Conservation (phyloP, 257 asterid genomes). For the Nicotiana knightiana region DNA sequence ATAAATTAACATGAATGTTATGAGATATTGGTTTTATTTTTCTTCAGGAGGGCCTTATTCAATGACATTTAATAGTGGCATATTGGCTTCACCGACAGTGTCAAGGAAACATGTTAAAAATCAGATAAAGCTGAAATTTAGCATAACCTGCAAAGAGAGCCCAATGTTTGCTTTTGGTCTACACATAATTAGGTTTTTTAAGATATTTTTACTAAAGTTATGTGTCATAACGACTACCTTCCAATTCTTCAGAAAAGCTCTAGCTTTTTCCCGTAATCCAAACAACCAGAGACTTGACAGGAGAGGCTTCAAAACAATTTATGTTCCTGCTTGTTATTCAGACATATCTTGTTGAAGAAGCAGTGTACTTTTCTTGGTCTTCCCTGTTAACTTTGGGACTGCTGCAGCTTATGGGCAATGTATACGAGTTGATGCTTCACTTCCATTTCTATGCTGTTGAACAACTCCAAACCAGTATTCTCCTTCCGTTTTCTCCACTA, state of each 20-base stretch:
- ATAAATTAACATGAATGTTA: background rate
- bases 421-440: too few species aligned
- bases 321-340: background rate
- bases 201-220: background rate
- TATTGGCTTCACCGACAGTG: background rate
- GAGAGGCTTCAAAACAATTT: background rate
- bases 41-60: background rate
- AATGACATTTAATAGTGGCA: background rate
- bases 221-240: background rate
- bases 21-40: background rate
- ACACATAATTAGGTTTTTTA: background rate
- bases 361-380: background rate
- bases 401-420: too few species aligned
- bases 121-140: background rate
- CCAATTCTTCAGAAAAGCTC: too few species aligned
- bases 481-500: too few species aligned
- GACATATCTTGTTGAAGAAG: background rate
- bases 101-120: background rate
- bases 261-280: background rate
- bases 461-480: too few species aligned
- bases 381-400: background rate
- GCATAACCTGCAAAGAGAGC: background rate
- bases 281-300: background rate
- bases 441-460: too few species aligned
- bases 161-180: background rate